phyloP scores from a whole-genome alignment of 441 rosid species.

The Brassica hybrid region DNA sequence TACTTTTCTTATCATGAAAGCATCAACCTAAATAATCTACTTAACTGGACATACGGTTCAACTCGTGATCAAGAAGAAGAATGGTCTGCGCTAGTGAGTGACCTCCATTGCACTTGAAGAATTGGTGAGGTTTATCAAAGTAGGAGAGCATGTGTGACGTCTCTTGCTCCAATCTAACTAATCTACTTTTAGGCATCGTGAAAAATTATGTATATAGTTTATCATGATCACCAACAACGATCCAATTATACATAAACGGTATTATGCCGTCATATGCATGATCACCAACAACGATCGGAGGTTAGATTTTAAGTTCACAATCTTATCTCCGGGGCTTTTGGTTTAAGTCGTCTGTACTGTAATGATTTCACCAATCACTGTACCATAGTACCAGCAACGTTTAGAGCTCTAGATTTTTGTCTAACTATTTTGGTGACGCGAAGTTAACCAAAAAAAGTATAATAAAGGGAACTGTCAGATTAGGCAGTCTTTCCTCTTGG shows the following conservation, averaged over 20 bases:
- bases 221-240: too few relatives aligned
- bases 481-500: too few relatives aligned
- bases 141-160: neutral
- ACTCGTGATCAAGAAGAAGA: neutral
- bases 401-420: neutral
- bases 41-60: neutral
- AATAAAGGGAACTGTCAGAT: too few relatives aligned
- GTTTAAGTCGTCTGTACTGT: too few relatives aligned
- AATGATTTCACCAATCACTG: neutral
- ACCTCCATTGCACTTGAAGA: neutral
- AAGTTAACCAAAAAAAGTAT: neutral
- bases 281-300: neutral
- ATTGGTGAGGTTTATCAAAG: neutral
- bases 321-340: too few relatives aligned
- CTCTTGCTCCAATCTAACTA: neutral
- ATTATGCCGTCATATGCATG: neutral
- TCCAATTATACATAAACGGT: neutral
- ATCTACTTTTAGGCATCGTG: neutral
- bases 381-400: neutral
- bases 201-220: too few relatives aligned
- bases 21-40: neutral
- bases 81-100: neutral
- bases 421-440: neutral
- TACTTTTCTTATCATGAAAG: neutral
- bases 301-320: too few relatives aligned